Evolutionary conservation across 2,329 filamentous ascomycete genomes (phyloP), one percentile per base, ranked within the genome.

Genomic region (Sclerotinia minor): DNA sequence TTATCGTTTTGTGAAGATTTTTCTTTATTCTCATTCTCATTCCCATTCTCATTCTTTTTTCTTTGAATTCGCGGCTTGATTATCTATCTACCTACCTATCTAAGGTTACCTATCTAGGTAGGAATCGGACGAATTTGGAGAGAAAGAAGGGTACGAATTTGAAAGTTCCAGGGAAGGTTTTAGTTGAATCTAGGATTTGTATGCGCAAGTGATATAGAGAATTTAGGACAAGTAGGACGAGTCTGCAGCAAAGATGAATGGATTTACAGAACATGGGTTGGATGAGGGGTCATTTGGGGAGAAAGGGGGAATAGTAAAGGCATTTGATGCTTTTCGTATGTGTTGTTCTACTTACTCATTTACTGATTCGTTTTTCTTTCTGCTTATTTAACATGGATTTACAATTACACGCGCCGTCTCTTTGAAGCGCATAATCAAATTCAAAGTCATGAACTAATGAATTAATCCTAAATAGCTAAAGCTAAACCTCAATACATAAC

Each of bases 281-380:
- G 85, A 93, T 76, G 93, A 97, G 75, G 90, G 91, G 78, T 82
- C 87, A 71, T 97, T 97, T 81, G 91, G 87, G 76, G 89, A 92
- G 74, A 89, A 89, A 77, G 83, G 83, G 68, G 84, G 86, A 67
- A 85, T 89, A 68, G 87, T 96, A 76, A 89, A 89, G 79, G 93
- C 94, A 69, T 99, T 99, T 80, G 95, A 99, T 83, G 94, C 94
- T 72, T 99, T 99, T 79, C 94, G 93, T 97, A 86, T 77, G 91
- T 84, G 74, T 50, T 55, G 5, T 38, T 19, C 13, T 32, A n/a
- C 11, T 24, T 52, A 54, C 21, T 35, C 13, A n/a, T 11, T 24
- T 52, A 54, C 21, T 35, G 38, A 41, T 7, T 15, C 44, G 7
- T 11, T 7, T n/a, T 6, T n/a, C 24, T 24, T 45, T 47, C 21